phyloP scores from a whole-genome alignment of 1,284 basidiomycete species.

The Filobasidium uniguttulatum region DNA sequence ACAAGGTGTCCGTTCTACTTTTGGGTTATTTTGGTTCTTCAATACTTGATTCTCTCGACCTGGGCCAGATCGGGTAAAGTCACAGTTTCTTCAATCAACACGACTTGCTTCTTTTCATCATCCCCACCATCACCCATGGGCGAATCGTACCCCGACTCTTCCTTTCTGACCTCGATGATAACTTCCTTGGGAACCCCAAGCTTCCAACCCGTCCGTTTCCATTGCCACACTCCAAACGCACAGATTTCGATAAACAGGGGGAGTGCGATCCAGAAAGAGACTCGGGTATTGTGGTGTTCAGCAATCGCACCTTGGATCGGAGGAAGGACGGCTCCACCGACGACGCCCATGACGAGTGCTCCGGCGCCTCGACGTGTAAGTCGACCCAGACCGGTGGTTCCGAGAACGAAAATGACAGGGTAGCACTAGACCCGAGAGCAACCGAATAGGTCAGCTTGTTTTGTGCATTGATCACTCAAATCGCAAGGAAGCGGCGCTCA shows the following conservation, averaged over 20 bases:
- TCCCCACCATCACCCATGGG: not conserved
- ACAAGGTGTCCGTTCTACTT: no score
- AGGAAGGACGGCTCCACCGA: slow-evolving; percentile 63
- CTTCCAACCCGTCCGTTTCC: slow-evolving; percentile 31
- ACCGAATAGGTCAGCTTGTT: not conserved
- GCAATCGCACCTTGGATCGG: slow-evolving; percentile 55
- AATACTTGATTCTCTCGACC: no score
- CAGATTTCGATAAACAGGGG: slow-evolving; percentile 36
- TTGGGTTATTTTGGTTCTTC: no score
- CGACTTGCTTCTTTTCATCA: not conserved
- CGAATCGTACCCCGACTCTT: not conserved
- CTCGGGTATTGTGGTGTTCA: slow-evolving; percentile 37
- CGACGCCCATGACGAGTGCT: slow-evolving; percentile 52
- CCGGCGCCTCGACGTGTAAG: slow-evolving; percentile 58
- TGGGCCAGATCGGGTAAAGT: no score
- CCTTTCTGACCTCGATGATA: not conserved
- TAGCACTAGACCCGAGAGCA: slow-evolving; percentile 29
- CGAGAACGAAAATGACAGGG: slow-evolving; percentile 50
- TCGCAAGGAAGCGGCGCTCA: no score
- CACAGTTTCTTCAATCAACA: no score
- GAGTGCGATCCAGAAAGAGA: slow-evolving; percentile 32
- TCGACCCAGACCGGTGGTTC: slow-evolving; percentile 53
- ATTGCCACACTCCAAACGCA: slow-evolving; percentile 29
- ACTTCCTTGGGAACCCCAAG: slow-evolving; percentile 9
- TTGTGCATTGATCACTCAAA: not conserved